phyloP scores from a whole-genome alignment of 805 yeast genomes.

The Cephaloascus fragrans region DNA sequence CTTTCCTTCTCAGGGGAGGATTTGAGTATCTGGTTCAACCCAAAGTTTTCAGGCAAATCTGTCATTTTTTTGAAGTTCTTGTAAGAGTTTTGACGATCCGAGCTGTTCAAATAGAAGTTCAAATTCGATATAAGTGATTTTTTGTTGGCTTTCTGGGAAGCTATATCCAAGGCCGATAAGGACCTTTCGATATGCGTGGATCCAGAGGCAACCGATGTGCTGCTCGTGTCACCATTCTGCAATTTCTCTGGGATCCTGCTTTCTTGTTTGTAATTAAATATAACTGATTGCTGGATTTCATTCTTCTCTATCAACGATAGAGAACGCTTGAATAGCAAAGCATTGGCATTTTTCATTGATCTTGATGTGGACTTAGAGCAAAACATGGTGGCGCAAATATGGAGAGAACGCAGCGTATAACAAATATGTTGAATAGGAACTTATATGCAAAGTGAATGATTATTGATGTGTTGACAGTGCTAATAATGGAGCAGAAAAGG shows the following conservation, averaged over 20 bases:
- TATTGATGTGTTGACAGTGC: too few species aligned
- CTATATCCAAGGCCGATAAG: not conserved
- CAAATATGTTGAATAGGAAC: too few species aligned
- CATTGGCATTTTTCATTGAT: too few species aligned
- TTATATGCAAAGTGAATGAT: too few species aligned
- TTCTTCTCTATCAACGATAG: not conserved
- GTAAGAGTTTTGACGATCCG: not conserved
- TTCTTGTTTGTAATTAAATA: not conserved
- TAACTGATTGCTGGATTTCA: not conserved
- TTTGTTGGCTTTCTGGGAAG: not conserved
- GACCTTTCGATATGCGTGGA: not conserved
- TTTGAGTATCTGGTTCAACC: constrained; percentile 45
- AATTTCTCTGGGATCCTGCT: not conserved
- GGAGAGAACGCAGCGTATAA: too few species aligned
- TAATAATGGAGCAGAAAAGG: too few species aligned
- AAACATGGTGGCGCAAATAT: too few species aligned
- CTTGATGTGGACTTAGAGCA: too few species aligned
- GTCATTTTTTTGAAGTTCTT: constrained; percentile 8
- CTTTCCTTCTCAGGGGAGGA: constrained; percentile 27
- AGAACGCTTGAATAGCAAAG: not conserved
- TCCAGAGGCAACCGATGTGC: too few species aligned
- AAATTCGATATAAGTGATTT: not conserved
- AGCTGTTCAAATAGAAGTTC: not conserved
- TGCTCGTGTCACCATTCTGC: not conserved
- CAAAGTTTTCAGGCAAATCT: constrained; percentile 48